Evolutionary conservation across 139 green algal species (phyloP).

Genomic region (Astrephomene gubernaculifera): DNA sequence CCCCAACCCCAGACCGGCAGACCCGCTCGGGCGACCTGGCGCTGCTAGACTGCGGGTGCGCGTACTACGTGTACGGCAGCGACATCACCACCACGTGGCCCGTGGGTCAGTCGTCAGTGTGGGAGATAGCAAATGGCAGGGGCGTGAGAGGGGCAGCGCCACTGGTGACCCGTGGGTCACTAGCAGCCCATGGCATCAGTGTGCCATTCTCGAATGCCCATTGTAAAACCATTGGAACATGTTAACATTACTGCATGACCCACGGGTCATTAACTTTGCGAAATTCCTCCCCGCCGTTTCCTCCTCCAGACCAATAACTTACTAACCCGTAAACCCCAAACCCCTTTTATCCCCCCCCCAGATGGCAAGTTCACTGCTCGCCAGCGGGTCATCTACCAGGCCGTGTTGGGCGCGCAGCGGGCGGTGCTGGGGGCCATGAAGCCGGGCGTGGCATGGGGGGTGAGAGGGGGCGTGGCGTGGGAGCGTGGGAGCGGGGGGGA

Average conservation of each 20-base stretch:
- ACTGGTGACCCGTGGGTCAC: too few species aligned
- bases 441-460: constrained; percentile 85
- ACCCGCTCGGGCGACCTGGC: constrained; percentile 76
- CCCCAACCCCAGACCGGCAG: constrained; percentile 63
- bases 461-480: constrained; percentile 28
- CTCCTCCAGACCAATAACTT: not conserved
- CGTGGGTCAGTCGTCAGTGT: constrained; percentile 41
- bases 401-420: constrained; percentile 79
- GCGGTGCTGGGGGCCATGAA: constrained; percentile 73
- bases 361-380: constrained; percentile 81
- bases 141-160: too few species aligned
- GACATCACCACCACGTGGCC: constrained; percentile 93
- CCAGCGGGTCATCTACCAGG: constrained; percentile 84
- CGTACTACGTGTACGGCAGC: constrained; percentile 70
- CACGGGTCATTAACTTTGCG: too few species aligned
- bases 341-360: not conserved
- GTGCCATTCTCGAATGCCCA: too few species aligned
- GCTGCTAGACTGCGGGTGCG: constrained; percentile 88
- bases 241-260: too few species aligned
- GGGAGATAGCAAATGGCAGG: too few species aligned
- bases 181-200: too few species aligned
- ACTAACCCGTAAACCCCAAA: not conserved
- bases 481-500: not conserved
- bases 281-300: not conserved
- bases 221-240: too few species aligned